These are phyloP conservation scores for Bocquillonia castaneifolia DNA, from an alignment of 441 rosid species.

Conservation along the genomic window DNA sequence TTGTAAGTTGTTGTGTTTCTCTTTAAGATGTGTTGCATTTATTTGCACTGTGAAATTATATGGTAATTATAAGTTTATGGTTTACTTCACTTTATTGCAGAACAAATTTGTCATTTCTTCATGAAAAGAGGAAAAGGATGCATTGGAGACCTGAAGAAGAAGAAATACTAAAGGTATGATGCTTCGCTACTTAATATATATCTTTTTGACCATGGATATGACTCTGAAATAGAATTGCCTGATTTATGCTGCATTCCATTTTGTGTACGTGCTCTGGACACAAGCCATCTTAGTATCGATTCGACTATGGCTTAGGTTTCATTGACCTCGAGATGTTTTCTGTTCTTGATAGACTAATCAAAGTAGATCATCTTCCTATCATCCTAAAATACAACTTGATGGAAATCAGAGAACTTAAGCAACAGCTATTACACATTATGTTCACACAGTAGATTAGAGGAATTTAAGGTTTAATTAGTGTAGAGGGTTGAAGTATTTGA, in stretches of 20 bases:
- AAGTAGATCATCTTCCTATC: background rate
- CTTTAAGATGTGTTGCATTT: background rate
- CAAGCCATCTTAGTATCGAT: background rate
- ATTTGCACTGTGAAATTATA: background rate
- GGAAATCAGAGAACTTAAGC: background rate
- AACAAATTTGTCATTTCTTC: conserved; percentile 12
- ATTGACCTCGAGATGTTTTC: no score
- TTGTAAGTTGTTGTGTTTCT: conserved; percentile 23
- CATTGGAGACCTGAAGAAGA: conserved; percentile 56
- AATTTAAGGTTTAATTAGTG: background rate
- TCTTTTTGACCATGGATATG: background rate
- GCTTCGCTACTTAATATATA: background rate
- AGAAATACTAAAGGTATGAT: conserved; percentile 18
- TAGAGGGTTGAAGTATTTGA: background rate
- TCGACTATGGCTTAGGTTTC: background rate
- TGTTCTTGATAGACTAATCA: background rate
- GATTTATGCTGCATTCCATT: background rate
- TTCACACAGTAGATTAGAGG: background rate
- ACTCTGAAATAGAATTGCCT: background rate
- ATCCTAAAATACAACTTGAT: background rate
- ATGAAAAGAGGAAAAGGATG: conserved; percentile 40
- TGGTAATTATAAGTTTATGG: background rate
- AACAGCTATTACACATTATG: background rate
- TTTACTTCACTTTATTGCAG: conserved; percentile 22
- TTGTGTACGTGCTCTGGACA: background rate